phyloP scores from a whole-genome alignment of 2,329 filamentous ascomycete genomes.

The Leptographium wingfieldii region DNA sequence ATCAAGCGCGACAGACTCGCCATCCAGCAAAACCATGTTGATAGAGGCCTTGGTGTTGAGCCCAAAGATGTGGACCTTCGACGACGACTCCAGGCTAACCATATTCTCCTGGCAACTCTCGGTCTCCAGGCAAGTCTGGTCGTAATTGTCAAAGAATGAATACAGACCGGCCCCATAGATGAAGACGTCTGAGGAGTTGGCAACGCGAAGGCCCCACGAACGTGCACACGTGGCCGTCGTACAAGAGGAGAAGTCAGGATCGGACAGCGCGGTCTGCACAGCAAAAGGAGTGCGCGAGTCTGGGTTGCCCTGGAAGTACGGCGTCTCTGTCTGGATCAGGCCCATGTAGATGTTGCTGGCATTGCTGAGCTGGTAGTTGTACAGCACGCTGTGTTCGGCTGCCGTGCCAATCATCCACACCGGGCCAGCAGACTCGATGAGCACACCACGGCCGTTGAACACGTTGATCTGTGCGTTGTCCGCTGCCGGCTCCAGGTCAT shows the following conservation, averaged over 20 bases:
- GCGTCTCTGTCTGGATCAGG: slow-evolving; percentile 79
- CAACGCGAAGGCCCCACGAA: slow-evolving; percentile 62
- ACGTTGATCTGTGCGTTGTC: slow-evolving; percentile 65
- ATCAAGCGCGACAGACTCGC: slow-evolving; percentile 38
- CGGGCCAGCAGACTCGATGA: slow-evolving; percentile 61
- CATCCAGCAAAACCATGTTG: slow-evolving; percentile 59
- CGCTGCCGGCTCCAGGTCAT: slow-evolving; percentile 66
- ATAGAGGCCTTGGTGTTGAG: slow-evolving; percentile 62
- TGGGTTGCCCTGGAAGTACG: slow-evolving; percentile 78
- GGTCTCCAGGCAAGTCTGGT: slow-evolving; percentile 51
- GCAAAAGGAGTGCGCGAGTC: slow-evolving; percentile 54
- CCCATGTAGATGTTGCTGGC: slow-evolving; percentile 72
- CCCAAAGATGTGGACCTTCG: slow-evolving; percentile 47
- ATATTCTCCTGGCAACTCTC: slow-evolving; percentile 70
- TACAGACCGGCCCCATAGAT: slow-evolving; percentile 67
- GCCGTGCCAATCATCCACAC: slow-evolving; percentile 72
- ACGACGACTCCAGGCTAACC: slow-evolving; percentile 54
- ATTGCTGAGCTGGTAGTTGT: slow-evolving; percentile 75
- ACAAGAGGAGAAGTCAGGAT: slow-evolving; percentile 59
- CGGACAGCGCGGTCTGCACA: slow-evolving; percentile 41
- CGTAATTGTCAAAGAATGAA: slow-evolving; percentile 76
- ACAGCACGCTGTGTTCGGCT: slow-evolving; percentile 53
- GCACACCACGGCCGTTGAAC: slow-evolving; percentile 76
- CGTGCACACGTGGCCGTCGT: slow-evolving; percentile 46
- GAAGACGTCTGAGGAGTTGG: slow-evolving; percentile 53